A percentile compares a stretch with the other conserved stretches of the same genome.
Evolutionary conservation across 768 basidiomycete genomes (phyloP).

Genomic region (Lactarius psammicola): DNA sequence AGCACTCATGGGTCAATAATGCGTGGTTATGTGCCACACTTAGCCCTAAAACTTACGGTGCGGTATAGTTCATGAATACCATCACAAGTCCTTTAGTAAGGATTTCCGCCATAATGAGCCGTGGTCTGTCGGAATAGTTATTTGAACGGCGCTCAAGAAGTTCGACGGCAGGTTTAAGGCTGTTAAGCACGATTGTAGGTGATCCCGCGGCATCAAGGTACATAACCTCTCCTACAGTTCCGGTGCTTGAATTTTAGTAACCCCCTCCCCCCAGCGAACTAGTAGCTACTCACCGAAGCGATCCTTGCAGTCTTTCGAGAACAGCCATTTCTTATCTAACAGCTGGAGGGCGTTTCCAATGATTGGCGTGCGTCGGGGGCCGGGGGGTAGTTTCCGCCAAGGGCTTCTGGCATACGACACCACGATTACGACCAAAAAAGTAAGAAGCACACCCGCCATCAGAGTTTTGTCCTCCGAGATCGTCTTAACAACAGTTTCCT

Average conservation of each 20-base stretch:
- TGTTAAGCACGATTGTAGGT: conserved; percentile 32
- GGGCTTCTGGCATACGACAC: conserved; percentile 14
- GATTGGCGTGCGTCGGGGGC: conserved; percentile 11
- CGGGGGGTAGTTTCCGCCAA: conserved; percentile 10
- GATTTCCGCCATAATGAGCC: conserved; percentile 17
- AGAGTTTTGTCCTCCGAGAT: conserved; percentile 1
- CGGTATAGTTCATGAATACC: conserved; percentile 2
- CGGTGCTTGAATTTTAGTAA: background rate
- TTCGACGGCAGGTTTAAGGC: conserved; percentile 28
- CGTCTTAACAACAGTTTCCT: conserved; percentile 7
- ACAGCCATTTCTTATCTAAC: conserved; percentile 8
- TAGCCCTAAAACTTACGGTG: background rate
- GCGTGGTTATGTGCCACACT: too few species aligned
- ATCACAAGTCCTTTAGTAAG: conserved; percentile 6
- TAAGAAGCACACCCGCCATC: background rate
- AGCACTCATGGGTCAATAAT: background rate
- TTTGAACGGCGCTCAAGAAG: conserved; percentile 31
- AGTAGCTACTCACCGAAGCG: background rate
- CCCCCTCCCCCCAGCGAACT: too few species aligned
- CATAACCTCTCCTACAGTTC: conserved; percentile 24
- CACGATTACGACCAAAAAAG: background rate
- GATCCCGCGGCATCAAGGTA: conserved; percentile 28
- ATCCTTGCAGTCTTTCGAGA: conserved; percentile 9
- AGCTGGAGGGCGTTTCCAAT: conserved; percentile 15
- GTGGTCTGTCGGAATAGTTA: conserved; percentile 31